These are phyloP conservation scores for Fraxinus pennsylvanica DNA, from an alignment of 257 asterid genomes.

Conservation along the genomic window DNA sequence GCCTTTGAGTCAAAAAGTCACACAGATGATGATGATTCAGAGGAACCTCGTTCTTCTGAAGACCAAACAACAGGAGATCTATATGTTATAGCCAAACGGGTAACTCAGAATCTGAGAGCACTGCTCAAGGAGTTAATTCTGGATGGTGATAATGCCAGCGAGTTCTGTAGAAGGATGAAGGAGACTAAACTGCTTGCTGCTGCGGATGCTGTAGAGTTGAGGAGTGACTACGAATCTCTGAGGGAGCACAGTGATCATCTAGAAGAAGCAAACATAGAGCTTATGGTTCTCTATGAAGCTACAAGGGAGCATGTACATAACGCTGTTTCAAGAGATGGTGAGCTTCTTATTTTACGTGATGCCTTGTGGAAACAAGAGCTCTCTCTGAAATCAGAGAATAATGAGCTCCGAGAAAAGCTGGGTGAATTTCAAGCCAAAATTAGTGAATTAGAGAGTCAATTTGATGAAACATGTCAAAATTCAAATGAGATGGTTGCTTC, in stretches of 20 bases:
- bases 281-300: constrained; percentile 69
- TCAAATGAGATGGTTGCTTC: constrained; percentile 57
- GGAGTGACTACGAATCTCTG: constrained; percentile 41
- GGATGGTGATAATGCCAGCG: constrained; percentile 55
- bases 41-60: constrained; percentile 41
- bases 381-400: constrained; percentile 58
- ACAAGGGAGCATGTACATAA: constrained; percentile 42
- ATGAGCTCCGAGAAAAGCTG: constrained; percentile 52
- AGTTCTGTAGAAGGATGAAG: constrained; percentile 43
- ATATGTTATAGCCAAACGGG: constrained; percentile 44
- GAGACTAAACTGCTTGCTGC: constrained; percentile 45
- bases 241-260: constrained; percentile 53
- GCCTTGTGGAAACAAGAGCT: constrained; percentile 55
- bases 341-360: constrained; percentile 50
- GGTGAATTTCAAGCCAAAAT: constrained; percentile 44
- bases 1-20: constrained; percentile 71
- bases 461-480: constrained; percentile 53
- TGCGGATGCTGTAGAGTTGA: constrained; percentile 39
- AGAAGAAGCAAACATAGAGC: constrained; percentile 69
- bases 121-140: constrained; percentile 49
- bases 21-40: constrained; percentile 54
- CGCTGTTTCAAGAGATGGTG: constrained; percentile 51
- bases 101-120: constrained; percentile 36
- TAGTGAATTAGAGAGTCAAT: constrained; percentile 51
- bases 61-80: constrained; percentile 45